These are phyloP conservation scores for Ascosphaera pollenicola DNA, from an alignment of 2,329 filamentous ascomycete genomes.

Conservation along the genomic window DNA sequence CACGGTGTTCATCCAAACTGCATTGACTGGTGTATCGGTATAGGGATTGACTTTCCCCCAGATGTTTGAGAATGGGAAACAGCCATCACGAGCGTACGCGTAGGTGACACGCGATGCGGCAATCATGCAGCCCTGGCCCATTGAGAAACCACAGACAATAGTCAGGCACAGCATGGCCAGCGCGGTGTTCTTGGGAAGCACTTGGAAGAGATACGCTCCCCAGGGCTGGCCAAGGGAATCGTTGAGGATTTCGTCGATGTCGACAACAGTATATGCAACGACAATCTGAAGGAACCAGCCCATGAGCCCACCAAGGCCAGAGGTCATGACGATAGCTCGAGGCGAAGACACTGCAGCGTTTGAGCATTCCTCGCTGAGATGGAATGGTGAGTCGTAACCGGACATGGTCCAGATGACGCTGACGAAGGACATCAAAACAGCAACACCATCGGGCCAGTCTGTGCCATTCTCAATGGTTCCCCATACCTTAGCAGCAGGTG, in stretches of 20 bases:
- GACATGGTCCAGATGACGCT: constrained; percentile 48
- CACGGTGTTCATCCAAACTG: constrained; percentile 42
- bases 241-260: constrained; percentile 35
- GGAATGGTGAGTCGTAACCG: constrained; percentile 47
- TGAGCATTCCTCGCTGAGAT: constrained; percentile 53
- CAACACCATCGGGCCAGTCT: constrained; percentile 43
- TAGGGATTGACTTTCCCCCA: constrained; percentile 37
- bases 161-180: constrained; percentile 42
- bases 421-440: constrained; percentile 50
- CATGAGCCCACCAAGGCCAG: constrained; percentile 39
- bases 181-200: constrained; percentile 36
- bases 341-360: constrained; percentile 50
- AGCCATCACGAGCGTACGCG: constrained; percentile 50
- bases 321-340: constrained; percentile 49
- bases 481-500: constrained; percentile 37
- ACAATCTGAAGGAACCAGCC: constrained; percentile 57
- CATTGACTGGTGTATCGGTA: constrained; percentile 47
- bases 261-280: constrained; percentile 47
- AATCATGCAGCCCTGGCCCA: constrained; percentile 55
- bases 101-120: constrained; percentile 45
- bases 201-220: constrained; percentile 45
- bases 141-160: constrained; percentile 46
- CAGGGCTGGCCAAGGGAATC: constrained; percentile 47
- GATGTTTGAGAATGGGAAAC: constrained; percentile 37
- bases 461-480: constrained; percentile 43